Conservation (phyloP, 176 grass and related monocot genomes). For the Carex cristatella region DNA sequence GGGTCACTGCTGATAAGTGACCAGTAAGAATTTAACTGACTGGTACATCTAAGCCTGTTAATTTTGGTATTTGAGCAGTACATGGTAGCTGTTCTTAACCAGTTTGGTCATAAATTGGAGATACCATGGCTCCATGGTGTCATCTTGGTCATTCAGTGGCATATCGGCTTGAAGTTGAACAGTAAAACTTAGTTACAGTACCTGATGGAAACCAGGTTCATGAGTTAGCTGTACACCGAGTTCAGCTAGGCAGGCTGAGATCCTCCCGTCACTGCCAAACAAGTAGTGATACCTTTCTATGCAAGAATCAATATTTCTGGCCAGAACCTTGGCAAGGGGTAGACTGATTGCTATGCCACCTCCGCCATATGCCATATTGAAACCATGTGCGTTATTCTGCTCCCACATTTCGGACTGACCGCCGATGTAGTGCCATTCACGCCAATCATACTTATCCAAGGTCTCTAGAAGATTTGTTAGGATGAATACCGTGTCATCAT, state of each 20-base stretch:
- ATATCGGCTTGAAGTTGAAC: not conserved
- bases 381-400: constrained; percentile 74
- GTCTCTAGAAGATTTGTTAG: constrained; percentile 60
- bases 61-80: not conserved
- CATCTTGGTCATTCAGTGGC: not conserved
- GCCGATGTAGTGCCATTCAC: constrained; percentile 73
- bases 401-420: constrained; percentile 56
- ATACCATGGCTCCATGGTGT: not conserved
- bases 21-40: not conserved
- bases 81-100: not conserved
- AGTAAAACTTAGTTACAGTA: constrained; percentile 2
- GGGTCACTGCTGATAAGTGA: not conserved
- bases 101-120: not conserved
- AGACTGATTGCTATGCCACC: constrained; percentile 77
- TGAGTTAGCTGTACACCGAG: constrained; percentile 86
- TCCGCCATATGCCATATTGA: constrained; percentile 77
- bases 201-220: constrained; percentile 94
- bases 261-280: constrained; percentile 75
- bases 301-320: constrained; percentile 56
- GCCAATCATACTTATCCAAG: constrained; percentile 65
- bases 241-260: constrained; percentile 74
- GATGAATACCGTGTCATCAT: constrained; percentile 89
- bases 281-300: constrained; percentile 84
- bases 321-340: constrained; percentile 63
- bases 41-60: not conserved